Percentiles rank a stretch among this genome's conserved stretches.
phyloP scores from a whole-genome alignment of 2,329 filamentous ascomycete genomes.

The Parafenestella ontariensis region DNA sequence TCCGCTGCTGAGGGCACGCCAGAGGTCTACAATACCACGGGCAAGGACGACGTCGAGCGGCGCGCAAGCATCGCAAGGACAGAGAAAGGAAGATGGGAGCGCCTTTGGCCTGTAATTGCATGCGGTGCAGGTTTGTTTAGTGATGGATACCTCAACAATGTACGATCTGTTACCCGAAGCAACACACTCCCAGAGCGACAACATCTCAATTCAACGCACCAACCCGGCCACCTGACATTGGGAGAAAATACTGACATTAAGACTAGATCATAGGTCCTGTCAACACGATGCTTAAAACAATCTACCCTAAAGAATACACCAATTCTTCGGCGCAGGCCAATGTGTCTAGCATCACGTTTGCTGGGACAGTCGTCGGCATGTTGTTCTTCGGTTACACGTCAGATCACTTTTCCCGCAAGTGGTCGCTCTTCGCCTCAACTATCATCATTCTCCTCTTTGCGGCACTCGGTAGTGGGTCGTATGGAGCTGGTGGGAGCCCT shows the following conservation, averaged over 20 bases:
- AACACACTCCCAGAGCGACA: constrained; percentile 12
- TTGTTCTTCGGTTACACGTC: constrained; percentile 80
- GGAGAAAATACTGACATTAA: constrained; percentile 13
- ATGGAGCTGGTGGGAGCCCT: constrained; percentile 72
- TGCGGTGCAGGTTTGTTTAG: constrained; percentile 91
- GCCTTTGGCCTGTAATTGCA: constrained; percentile 78
- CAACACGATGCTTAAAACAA: constrained; percentile 72
- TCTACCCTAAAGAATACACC: constrained; percentile 76
- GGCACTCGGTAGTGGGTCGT: constrained; percentile 77
- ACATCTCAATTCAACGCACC: constrained; percentile 4
- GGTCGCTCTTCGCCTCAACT: constrained; percentile 81
- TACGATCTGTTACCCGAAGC: constrained; percentile 50
- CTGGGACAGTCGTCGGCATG: constrained; percentile 83
- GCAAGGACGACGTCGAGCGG: constrained; percentile 25
- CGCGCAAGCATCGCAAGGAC: constrained; percentile 36
- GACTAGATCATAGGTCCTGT: constrained; percentile 83
- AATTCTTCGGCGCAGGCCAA: constrained; percentile 73
- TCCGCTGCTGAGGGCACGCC: constrained; percentile 10
- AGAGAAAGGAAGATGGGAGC: constrained; percentile 49
- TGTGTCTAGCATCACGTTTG: constrained; percentile 83
- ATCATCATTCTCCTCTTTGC: constrained; percentile 86
- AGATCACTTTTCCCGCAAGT: constrained; percentile 85
- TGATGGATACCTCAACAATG: constrained; percentile 91
- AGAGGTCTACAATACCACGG: constrained; percentile 1
- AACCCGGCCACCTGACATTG: neutral